These are phyloP conservation scores for Quercus aquifolioides DNA, from an alignment of 306 rosid species.

Conservation along the genomic window DNA sequence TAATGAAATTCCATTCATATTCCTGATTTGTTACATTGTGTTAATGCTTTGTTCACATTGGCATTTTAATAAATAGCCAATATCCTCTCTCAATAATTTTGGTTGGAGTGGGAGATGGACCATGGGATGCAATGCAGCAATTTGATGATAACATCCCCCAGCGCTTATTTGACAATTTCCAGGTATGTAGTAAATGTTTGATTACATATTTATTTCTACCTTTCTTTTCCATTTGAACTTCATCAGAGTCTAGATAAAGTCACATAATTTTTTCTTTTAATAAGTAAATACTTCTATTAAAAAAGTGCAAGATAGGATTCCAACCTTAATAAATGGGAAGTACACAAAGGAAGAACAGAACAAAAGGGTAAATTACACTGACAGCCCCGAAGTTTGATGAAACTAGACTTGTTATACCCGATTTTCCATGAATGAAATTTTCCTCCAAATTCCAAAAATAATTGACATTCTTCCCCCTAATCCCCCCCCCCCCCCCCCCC, in stretches of 20 bases:
- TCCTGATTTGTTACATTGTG: slow-evolving; percentile 8
- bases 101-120: slow-evolving; percentile 99
- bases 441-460: too few relatives aligned
- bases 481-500: too few relatives aligned
- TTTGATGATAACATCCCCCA: slow-evolving; percentile 86
- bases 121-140: slow-evolving; percentile 87
- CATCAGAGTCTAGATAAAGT: not conserved
- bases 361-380: too few relatives aligned
- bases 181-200: slow-evolving; percentile 46
- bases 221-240: not conserved
- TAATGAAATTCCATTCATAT: slow-evolving; percentile 30
- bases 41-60: slow-evolving; percentile 20
- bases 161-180: slow-evolving; percentile 90
- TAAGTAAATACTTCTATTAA: too few relatives aligned
- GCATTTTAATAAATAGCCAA: slow-evolving; percentile 42
- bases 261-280: not conserved
- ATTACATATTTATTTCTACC: not conserved
- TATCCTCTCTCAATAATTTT: slow-evolving; percentile 87
- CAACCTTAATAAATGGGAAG: too few relatives aligned
- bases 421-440: too few relatives aligned
- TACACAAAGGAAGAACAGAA: too few relatives aligned
- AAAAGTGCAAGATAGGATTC: too few relatives aligned
- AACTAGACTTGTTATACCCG: too few relatives aligned
- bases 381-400: too few relatives aligned
- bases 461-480: too few relatives aligned